These are phyloP conservation scores for Ilex aquifolium DNA, from an alignment of 257 asterid genomes.

Conservation along the genomic window DNA sequence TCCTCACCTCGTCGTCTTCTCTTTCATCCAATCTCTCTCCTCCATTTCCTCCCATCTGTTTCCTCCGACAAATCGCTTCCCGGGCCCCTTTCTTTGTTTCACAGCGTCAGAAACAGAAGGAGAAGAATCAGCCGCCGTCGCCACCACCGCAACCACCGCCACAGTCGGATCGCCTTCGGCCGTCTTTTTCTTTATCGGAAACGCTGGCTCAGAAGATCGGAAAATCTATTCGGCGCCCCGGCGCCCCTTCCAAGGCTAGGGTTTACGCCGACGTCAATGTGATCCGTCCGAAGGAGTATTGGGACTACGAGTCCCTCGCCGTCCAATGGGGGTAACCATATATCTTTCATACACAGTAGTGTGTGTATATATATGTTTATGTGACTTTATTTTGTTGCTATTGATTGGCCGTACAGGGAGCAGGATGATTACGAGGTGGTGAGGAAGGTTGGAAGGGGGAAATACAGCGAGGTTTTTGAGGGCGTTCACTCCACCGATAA, in stretches of 20 bases:
- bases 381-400: background rate
- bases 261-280: slow-evolving; percentile 4
- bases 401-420: background rate
- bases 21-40: no score
- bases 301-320: slow-evolving; percentile 4
- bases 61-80: background rate
- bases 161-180: background rate
- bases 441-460: slow-evolving; percentile 4
- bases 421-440: slow-evolving; percentile 5
- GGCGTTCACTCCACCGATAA: background rate
- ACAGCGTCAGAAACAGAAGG: background rate
- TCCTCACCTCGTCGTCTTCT: no score
- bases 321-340: slow-evolving; percentile 2
- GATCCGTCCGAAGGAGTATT: slow-evolving; percentile 1
- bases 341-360: background rate
- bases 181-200: background rate
- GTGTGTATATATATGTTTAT: background rate
- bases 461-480: slow-evolving; percentile 2
- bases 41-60: background rate
- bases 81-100: background rate
- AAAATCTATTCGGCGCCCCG: background rate
- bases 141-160: background rate
- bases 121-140: background rate
- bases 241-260: slow-evolving; percentile 3
- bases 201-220: slow-evolving; percentile 2